Evolutionary conservation across 805 yeast species (phyloP).

Genomic region (Saccharomyces jurei): DNA sequence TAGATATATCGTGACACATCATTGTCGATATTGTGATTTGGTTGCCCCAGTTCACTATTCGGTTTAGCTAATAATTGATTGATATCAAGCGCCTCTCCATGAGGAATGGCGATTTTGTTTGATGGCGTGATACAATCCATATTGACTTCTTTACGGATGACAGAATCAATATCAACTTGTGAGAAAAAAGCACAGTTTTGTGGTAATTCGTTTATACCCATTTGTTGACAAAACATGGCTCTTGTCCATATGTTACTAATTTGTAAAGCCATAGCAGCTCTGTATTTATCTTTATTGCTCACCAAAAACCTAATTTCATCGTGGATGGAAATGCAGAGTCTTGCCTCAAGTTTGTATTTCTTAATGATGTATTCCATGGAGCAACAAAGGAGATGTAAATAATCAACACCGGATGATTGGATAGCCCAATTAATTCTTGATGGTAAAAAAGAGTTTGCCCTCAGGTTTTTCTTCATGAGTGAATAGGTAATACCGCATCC

Average conservation of each 20-base stretch:
- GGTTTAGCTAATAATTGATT: constrained; percentile 37
- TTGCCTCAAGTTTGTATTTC: constrained; percentile 58
- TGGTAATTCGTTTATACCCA: constrained; percentile 84
- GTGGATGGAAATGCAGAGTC: constrained; percentile 83
- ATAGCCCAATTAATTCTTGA: constrained; percentile 96
- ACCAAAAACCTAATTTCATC: constrained; percentile 86
- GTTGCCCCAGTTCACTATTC: constrained; percentile 18
- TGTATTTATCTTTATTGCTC: constrained; percentile 62
- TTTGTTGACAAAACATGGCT: constrained; percentile 86
- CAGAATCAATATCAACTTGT: constrained; percentile 82
- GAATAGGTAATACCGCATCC: constrained; percentile 94
- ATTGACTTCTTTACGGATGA: constrained; percentile 87
- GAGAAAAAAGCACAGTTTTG: constrained; percentile 94
- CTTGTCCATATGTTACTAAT: constrained; percentile 92
- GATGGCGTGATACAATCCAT: constrained; percentile 90
- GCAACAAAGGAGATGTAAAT: constrained; percentile 72
- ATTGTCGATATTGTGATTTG: constrained; percentile 10
- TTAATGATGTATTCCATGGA: constrained; percentile 78
- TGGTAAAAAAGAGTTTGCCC: constrained; percentile 62
- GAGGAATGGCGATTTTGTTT: constrained; percentile 56
- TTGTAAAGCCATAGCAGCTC: constrained; percentile 77
- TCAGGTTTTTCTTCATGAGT: constrained; percentile 55
- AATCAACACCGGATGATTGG: constrained; percentile 96
- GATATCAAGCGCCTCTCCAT: constrained; percentile 74
- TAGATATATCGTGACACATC: constrained; percentile 17